Percentiles rank a stretch among this genome's conserved stretches.
These are phyloP conservation scores for Aspergillus bertholletiae DNA, from an alignment of 495 filamentous ascomycete genomes.

Conservation along the genomic window DNA sequence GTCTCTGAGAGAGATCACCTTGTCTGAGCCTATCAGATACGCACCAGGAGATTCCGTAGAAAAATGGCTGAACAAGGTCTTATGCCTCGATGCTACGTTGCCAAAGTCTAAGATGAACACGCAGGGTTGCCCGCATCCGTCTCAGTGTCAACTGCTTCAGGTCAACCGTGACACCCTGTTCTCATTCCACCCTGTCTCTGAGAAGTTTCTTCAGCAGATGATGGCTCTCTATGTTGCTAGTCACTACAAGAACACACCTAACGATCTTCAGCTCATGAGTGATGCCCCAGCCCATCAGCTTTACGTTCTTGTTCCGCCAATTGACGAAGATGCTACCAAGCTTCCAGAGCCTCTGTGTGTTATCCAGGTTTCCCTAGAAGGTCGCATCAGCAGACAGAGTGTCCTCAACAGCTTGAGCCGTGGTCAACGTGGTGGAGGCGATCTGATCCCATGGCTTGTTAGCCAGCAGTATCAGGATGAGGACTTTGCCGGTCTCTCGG, in stretches of 20 bases:
- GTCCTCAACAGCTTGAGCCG: slow-evolving; percentile 85
- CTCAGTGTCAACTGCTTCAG: slow-evolving; percentile 81
- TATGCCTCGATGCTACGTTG: slow-evolving; percentile 89
- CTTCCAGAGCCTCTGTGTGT: slow-evolving; percentile 93
- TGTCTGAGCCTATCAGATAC: slow-evolving; percentile 93
- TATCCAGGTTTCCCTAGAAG: slow-evolving; percentile 92
- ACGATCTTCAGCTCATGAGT: slow-evolving; percentile 96
- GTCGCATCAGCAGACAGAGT: slow-evolving; percentile 87
- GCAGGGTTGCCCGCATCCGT: slow-evolving; percentile 84
- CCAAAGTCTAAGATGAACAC: slow-evolving; percentile 70
- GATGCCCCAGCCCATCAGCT: slow-evolving; percentile 97
- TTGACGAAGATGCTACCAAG: slow-evolving; percentile 69
- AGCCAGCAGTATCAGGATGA: slow-evolving; percentile 99
- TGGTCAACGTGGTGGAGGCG: slow-evolving; percentile 86
- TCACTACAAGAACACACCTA: slow-evolving; percentile 98
- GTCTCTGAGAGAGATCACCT: slow-evolving; percentile 86
- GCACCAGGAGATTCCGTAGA: slow-evolving; percentile 87
- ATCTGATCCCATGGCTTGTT: slow-evolving; percentile 97
- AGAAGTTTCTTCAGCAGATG: slow-evolving; percentile 98
- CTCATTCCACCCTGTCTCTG: slow-evolving; percentile 95
- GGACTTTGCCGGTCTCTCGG: slow-evolving; percentile 89
- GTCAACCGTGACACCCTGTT: slow-evolving; percentile 98
- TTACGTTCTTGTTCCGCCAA: slow-evolving; percentile 88
- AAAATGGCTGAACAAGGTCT: slow-evolving; percentile 91
- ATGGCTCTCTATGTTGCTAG: slow-evolving; percentile 97